These are phyloP conservation scores for Sporisorium graminicola DNA, from an alignment of 1,284 basidiomycete species.

Conservation along the genomic window DNA sequence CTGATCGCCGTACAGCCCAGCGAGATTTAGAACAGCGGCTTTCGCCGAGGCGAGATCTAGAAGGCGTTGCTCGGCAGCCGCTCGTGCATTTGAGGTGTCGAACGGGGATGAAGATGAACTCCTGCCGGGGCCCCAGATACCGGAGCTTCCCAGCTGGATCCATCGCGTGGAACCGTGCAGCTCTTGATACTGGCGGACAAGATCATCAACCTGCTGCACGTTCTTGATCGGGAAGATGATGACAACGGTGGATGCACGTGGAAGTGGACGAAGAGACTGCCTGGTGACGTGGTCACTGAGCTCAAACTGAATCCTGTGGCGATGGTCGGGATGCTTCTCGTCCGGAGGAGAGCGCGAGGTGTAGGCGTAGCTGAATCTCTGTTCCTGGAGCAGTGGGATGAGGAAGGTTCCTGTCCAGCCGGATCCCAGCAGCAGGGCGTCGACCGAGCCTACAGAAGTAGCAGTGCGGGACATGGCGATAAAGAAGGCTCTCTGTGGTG, in stretches of 20 bases:
- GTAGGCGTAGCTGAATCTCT: conserved; percentile 68
- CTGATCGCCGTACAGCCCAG: conserved; percentile 57
- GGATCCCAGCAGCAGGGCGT: conserved; percentile 78
- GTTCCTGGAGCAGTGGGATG: conserved; percentile 73
- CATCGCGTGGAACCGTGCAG: conserved; percentile 42
- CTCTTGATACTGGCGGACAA: conserved; percentile 51
- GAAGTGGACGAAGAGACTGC: conserved; percentile 72
- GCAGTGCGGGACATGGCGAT: neutral
- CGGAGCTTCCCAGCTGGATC: conserved; percentile 62
- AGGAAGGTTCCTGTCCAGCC: conserved; percentile 79
- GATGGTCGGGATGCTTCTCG: conserved; percentile 62
- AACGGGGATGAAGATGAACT: conserved; percentile 42
- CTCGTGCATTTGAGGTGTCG: conserved; percentile 36
- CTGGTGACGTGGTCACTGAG: conserved; percentile 63
- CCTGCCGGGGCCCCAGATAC: conserved; percentile 53
- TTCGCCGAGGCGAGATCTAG: conserved; percentile 31
- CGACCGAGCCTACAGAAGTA: conserved; percentile 67
- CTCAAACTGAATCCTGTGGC: conserved; percentile 67
- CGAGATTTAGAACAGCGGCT: conserved; percentile 55
- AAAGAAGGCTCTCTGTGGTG: neutral
- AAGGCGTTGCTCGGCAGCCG: conserved; percentile 43
- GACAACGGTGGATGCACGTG: conserved; percentile 75
- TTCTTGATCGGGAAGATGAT: conserved; percentile 74
- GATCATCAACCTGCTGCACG: conserved; percentile 39
- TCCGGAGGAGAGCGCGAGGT: conserved; percentile 73